These are phyloP conservation scores for Solanum raphanifolium DNA, from an alignment of 257 asterid species.

Conservation along the genomic window DNA sequence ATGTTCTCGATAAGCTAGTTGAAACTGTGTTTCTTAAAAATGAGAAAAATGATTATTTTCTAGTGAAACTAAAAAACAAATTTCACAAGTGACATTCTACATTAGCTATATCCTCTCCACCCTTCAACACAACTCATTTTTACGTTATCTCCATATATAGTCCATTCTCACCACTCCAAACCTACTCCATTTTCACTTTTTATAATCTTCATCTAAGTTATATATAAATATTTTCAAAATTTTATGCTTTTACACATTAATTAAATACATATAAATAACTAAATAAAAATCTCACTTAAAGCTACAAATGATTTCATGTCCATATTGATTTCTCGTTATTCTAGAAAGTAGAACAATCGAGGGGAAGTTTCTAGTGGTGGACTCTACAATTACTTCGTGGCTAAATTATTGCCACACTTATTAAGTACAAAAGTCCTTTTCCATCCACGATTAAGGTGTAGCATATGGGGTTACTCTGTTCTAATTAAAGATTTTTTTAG, in stretches of 20 bases:
- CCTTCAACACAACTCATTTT: background rate
- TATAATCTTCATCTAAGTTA: background rate
- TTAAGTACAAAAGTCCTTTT: background rate
- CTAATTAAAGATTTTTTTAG: fast-evolving
- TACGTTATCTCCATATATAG: background rate
- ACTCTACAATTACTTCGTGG: background rate
- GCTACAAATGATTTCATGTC: too few relatives aligned
- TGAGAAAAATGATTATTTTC: too few relatives aligned
- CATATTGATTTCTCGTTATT: background rate
- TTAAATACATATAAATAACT: too few relatives aligned
- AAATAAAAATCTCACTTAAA: background rate
- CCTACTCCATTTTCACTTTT: background rate
- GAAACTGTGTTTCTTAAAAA: too few relatives aligned
- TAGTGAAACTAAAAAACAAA: too few relatives aligned
- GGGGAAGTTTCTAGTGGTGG: background rate
- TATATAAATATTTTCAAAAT: too few relatives aligned
- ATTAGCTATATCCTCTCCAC: too few relatives aligned
- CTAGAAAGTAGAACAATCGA: background rate
- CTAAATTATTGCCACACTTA: background rate
- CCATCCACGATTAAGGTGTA: too few relatives aligned
- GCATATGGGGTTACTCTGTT: fast-evolving
- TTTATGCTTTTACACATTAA: too few relatives aligned
- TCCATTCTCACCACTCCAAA: background rate
- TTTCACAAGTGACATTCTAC: too few relatives aligned
- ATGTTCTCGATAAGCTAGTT: too few relatives aligned